phyloP scores from a whole-genome alignment of 192 early-diverging fungal genomes.

The Dispira parvispora region DNA sequence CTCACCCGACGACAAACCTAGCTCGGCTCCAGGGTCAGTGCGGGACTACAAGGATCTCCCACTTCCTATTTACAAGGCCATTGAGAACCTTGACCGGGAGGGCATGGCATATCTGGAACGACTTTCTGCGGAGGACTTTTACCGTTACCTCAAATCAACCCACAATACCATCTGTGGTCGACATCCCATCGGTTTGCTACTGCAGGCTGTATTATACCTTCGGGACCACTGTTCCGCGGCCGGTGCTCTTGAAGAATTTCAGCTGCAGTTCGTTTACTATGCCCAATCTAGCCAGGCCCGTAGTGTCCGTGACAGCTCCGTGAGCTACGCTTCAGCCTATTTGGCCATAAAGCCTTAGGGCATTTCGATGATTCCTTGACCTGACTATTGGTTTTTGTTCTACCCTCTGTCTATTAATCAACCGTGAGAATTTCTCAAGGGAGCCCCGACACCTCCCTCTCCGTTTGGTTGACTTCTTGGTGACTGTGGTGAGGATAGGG shows the following conservation, averaged over 20 bases:
- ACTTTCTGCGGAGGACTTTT: conserved; percentile 39
- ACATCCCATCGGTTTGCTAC: conserved; percentile 70
- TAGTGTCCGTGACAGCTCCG: conserved; percentile 44
- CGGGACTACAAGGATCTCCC: conserved; percentile 10
- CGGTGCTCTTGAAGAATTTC: conserved; percentile 12
- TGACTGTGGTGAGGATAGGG: too few species aligned
- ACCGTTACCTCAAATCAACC: conserved; percentile 52
- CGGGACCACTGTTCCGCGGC: background rate
- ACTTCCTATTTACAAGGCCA: conserved; percentile 58
- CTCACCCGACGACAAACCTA: conserved; percentile 13
- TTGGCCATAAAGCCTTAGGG: too few species aligned
- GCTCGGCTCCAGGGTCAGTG: background rate
- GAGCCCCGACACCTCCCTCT: too few species aligned
- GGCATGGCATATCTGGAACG: conserved; percentile 67
- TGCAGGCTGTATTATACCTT: conserved; percentile 40
- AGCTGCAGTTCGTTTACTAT: conserved; percentile 63
- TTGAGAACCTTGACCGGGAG: conserved; percentile 56
- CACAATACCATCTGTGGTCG: conserved; percentile 91
- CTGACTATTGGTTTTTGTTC: too few species aligned
- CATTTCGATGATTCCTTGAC: too few species aligned
- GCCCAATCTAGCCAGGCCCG: conserved; percentile 56
- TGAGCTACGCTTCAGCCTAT: conserved; percentile 60
- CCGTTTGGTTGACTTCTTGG: too few species aligned
- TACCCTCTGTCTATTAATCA: too few species aligned
- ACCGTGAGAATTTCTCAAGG: too few species aligned